These are phyloP conservation scores for Lyophyllum decastes DNA, from an alignment of 768 basidiomycete species.

Conservation along the genomic window DNA sequence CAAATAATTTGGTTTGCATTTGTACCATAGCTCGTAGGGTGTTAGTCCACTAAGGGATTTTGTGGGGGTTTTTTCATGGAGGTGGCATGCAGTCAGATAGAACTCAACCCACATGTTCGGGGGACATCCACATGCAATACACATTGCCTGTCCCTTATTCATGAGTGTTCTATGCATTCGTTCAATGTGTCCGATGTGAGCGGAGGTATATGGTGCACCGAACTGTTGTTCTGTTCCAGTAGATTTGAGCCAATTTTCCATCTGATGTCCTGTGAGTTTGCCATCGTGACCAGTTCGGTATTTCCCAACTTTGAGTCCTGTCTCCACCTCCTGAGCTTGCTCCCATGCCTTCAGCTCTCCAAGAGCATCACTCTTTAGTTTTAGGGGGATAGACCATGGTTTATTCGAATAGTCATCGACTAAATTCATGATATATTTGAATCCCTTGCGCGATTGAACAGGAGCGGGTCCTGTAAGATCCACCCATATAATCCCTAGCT, in stretches of 20 bases:
- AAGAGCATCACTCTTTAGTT: conserved; percentile 26
- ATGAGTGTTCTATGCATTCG: conserved; percentile 30
- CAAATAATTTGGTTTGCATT: conserved; percentile 24
- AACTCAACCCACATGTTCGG: conserved; percentile 30
- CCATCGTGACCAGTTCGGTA: conserved; percentile 19
- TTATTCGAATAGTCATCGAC: not conserved
- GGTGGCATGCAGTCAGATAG: conserved; percentile 21
- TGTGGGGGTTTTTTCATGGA: conserved; percentile 10
- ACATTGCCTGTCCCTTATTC: conserved; percentile 26
- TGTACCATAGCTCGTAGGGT: conserved; percentile 23
- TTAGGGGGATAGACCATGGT: conserved; percentile 26
- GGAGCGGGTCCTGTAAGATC: not conserved
- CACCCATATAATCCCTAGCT: conserved; percentile 6
- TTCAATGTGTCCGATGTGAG: conserved; percentile 36
- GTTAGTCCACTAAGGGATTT: conserved; percentile 9
- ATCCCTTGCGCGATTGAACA: not conserved
- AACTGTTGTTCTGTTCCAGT: conserved; percentile 17
- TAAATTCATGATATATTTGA: not conserved
- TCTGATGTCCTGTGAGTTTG: conserved; percentile 17
- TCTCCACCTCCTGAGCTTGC: conserved; percentile 20
- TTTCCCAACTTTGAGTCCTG: conserved; percentile 3
- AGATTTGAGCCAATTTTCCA: conserved; percentile 13
- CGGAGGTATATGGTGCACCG: conserved; percentile 30
- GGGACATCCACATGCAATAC: conserved; percentile 20
- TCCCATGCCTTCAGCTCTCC: conserved; percentile 28